phyloP scores from a whole-genome alignment of 441 rosid species.

The Brassica hybrid region DNA sequence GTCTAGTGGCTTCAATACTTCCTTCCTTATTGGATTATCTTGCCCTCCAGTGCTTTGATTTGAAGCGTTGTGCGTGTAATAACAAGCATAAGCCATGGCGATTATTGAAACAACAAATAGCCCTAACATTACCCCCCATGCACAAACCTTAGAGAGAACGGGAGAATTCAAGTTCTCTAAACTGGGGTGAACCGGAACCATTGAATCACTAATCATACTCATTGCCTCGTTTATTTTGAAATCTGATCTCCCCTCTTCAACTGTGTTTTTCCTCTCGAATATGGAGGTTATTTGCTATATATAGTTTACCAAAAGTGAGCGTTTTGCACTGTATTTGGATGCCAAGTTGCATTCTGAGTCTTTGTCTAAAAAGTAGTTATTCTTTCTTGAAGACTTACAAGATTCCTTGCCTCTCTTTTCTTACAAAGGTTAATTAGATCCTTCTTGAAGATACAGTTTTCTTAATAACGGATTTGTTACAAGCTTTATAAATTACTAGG shows the following conservation, averaged over 20 bases:
- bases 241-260: conserved; percentile 6
- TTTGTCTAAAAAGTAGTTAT: conserved; percentile 28
- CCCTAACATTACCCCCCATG: conserved; percentile 58
- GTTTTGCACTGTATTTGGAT: conserved; percentile 21
- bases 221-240: conserved; percentile 32
- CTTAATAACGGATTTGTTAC: not conserved
- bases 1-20: conserved; percentile 42
- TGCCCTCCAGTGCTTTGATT: conserved; percentile 24
- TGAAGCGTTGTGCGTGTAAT: conserved; percentile 32
- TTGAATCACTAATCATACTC: conserved; percentile 46
- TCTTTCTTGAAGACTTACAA: conserved; percentile 28
- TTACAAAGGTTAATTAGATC: conserved; percentile 18
- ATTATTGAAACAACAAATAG: conserved; percentile 56
- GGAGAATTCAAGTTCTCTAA: conserved; percentile 55
- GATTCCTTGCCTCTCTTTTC: conserved; percentile 34
- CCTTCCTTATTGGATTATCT: conserved; percentile 37
- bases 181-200: conserved; percentile 21
- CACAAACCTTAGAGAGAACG: conserved; percentile 56
- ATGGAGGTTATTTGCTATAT: conserved; percentile 6
- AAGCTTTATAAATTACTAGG: not conserved
- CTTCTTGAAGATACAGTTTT: not conserved
- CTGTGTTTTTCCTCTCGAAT: not conserved
- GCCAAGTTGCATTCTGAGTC: conserved; percentile 35
- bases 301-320: conserved; percentile 9
- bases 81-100: conserved; percentile 58